A percentile compares a stretch with the other conserved stretches of the same genome.
Conservation (phyloP, 352 stramenopile genomes). For the Phytophthora hibernalis region DNA sequence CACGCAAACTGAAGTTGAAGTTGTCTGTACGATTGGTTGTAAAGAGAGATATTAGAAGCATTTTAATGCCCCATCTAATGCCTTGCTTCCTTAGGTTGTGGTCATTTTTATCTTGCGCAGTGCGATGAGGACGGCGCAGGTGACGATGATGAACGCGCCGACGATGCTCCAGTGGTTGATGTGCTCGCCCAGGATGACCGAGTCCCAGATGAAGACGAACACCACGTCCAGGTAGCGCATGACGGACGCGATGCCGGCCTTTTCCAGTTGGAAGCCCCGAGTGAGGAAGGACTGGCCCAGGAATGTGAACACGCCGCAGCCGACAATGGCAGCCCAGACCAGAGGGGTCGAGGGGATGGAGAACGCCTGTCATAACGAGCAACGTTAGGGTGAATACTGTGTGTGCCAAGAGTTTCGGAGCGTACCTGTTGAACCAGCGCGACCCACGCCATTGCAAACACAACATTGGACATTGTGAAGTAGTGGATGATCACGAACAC, state of each 20-base stretch:
- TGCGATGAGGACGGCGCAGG: constrained; percentile 49
- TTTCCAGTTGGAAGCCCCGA: constrained; percentile 67
- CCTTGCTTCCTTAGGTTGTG: neutral
- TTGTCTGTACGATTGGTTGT: too few species aligned
- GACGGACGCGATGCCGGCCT: constrained; percentile 59
- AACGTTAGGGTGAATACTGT: neutral
- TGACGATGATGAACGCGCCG: constrained; percentile 52
- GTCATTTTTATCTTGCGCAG: constrained; percentile 45
- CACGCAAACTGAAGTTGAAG: constrained; percentile 13
- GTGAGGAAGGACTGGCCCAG: constrained; percentile 61
- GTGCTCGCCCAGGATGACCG: constrained; percentile 46
- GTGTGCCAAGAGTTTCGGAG: neutral
- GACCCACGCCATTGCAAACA: constrained; percentile 41
- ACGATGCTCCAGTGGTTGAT: constrained; percentile 59
- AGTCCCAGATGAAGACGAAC: constrained; percentile 75
- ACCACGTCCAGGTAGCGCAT: constrained; percentile 79
- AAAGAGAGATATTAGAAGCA: too few species aligned
- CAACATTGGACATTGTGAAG: constrained; percentile 49
- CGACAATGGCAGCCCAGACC: constrained; percentile 47
- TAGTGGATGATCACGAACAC: constrained; percentile 59
- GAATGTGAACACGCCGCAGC: constrained; percentile 47
- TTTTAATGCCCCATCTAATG: too few species aligned
- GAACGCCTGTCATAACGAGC: constrained; percentile 21
- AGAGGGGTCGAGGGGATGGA: constrained; percentile 28
- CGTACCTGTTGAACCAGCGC: constrained; percentile 45